Evolutionary conservation across 208 protist species (phyloP).

Genomic region (Trypanosoma avium): DNA sequence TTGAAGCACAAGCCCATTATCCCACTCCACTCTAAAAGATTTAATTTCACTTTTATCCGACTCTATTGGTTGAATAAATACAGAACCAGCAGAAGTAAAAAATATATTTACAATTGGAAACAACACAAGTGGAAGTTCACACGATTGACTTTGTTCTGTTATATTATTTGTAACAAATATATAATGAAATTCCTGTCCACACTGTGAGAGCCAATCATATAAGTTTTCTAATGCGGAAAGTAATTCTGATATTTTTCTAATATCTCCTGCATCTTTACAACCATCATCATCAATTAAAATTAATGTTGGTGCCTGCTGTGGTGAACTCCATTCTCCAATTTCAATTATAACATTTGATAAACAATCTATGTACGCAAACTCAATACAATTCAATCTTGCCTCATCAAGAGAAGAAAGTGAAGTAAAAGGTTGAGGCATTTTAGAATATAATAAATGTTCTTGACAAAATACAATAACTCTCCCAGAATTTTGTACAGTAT

Average conservation of each 20-base stretch:
- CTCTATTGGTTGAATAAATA: conserved; percentile 38
- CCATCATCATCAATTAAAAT: conserved; percentile 61
- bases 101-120: conserved; percentile 53
- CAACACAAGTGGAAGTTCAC: conserved; percentile 41
- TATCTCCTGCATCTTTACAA: conserved; percentile 30
- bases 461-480: conserved; percentile 51
- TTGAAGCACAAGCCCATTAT: conserved; percentile 31
- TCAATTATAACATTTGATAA: conserved; percentile 36
- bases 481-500: conserved; percentile 29
- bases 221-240: conserved; percentile 40
- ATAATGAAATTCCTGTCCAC: conserved; percentile 34
- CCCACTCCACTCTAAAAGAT: conserved; percentile 33
- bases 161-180: conserved; percentile 46
- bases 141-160: conserved; percentile 4
- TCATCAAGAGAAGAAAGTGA: conserved; percentile 37
- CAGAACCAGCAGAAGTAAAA: conserved; percentile 38
- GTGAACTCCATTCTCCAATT: conserved; percentile 23
- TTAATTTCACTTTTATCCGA: conserved; percentile 17
- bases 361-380: conserved; percentile 55
- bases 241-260: conserved; percentile 7
- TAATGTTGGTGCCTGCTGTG: conserved; percentile 32
- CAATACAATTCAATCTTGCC: conserved; percentile 40
- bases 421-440: conserved; percentile 64
- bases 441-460: conserved; percentile 44
- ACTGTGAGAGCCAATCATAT: conserved; percentile 27